A percentile compares a stretch with the other conserved stretches of the same genome.
Evolutionary conservation across 1,139 yeast genomes (phyloP).

Genomic region (Saccharomyces hybrid): DNA sequence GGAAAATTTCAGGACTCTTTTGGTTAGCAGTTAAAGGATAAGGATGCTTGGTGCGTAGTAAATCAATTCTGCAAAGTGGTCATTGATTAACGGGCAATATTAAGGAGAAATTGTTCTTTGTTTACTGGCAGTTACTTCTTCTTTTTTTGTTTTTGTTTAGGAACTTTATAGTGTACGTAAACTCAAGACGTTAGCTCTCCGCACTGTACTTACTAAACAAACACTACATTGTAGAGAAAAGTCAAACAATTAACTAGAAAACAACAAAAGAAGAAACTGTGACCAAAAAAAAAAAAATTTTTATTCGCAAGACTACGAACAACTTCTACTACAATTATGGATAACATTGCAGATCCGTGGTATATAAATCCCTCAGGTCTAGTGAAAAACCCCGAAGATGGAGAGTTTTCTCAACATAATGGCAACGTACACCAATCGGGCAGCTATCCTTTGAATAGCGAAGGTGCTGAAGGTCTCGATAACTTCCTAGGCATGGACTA

Average conservation of each 20-base stretch:
- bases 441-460: not conserved
- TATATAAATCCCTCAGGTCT: slow-evolving; percentile 12
- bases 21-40: not conserved
- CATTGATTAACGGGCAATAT: not conserved
- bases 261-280: not conserved
- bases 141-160: not conserved
- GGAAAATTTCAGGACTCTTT: not conserved
- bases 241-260: not conserved
- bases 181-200: not conserved
- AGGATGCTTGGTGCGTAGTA: not conserved
- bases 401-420: not conserved
- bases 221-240: not conserved
- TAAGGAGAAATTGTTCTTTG: not conserved
- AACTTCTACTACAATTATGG: slow-evolving; percentile 3
- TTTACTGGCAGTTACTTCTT: not conserved
- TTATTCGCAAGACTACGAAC: not conserved
- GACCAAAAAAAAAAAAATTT: not conserved
- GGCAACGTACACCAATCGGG: not conserved
- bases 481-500: slow-evolving; percentile 15
- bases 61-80: not conserved
- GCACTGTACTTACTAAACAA: not conserved
- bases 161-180: not conserved
- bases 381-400: slow-evolving; percentile 3
- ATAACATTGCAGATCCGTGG: slow-evolving; percentile 11
- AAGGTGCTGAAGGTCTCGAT: slow-evolving; percentile 6